These are phyloP conservation scores for Solanum chacoense DNA, from an alignment of 305 asterid species.

Conservation along the genomic window DNA sequence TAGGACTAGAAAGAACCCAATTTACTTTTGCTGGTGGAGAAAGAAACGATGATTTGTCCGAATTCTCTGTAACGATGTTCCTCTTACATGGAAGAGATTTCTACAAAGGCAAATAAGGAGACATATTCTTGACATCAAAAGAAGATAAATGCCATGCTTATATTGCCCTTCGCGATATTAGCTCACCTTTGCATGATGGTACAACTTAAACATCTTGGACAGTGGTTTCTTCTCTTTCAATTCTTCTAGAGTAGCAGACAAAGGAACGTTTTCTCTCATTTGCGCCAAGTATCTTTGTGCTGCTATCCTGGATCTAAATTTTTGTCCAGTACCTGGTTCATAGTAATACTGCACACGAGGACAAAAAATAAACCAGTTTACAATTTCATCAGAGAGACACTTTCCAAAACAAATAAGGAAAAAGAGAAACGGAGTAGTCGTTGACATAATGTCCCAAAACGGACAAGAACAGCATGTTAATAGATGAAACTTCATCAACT, in stretches of 20 bases:
- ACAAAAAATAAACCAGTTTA: background rate
- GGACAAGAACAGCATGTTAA: background rate
- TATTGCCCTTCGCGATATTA: background rate
- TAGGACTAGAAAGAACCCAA: conserved; percentile 62
- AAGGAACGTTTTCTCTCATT: conserved; percentile 38
- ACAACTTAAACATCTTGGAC: conserved; percentile 41
- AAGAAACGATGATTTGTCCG: conserved; percentile 20
- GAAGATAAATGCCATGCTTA: background rate
- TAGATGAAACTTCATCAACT: background rate
- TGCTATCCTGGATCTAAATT: conserved; percentile 53
- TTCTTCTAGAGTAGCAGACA: conserved; percentile 33
- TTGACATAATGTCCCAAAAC: background rate
- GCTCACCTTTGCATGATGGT: conserved; percentile 33
- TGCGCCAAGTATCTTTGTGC: conserved; percentile 50
- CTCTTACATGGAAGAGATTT: conserved; percentile 19
- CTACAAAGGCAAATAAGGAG: conserved; percentile 13
- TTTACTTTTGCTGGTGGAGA: conserved; percentile 50
- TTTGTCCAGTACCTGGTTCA: conserved; percentile 64
- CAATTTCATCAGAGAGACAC: background rate
- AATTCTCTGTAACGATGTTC: conserved; percentile 1
- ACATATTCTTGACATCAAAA: background rate
- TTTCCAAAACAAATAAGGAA: background rate
- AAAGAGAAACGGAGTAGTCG: background rate
- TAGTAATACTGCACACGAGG: conserved; percentile 44
- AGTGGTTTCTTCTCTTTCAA: conserved; percentile 45